A percentile compares a stretch with the other conserved stretches of the same genome.
Conservation (phyloP, 192 early-diverging fungal genomes). For the Tieghemiomyces parasiticus region DNA sequence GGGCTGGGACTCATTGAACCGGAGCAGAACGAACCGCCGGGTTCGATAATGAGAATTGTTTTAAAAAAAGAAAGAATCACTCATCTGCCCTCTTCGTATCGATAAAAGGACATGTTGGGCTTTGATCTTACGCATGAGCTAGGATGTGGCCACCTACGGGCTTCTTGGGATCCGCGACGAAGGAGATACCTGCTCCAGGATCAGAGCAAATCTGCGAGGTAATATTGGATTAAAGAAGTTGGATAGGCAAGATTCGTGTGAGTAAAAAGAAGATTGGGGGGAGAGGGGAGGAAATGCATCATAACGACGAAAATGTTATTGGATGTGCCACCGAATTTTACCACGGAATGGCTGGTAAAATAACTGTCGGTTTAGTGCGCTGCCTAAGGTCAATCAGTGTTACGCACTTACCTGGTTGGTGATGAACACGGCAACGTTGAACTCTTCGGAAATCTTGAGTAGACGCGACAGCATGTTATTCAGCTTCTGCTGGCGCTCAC, state of each 20-base stretch:
- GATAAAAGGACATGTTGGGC: background rate
- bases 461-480: conserved; percentile 57
- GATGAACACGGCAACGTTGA: conserved; percentile 70
- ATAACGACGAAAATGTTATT: background rate
- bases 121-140: conserved; percentile 31
- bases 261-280: conserved; percentile 9
- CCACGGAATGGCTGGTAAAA: background rate
- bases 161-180: conserved; percentile 79
- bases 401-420: conserved; percentile 48
- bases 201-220: conserved; percentile 37
- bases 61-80: no score
- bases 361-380: conserved; percentile 4
- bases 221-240: background rate
- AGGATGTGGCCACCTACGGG: conserved; percentile 70
- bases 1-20: no score
- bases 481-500: conserved; percentile 71
- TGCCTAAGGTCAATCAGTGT: no score
- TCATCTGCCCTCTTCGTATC: no score
- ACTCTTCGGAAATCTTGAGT: conserved; percentile 66
- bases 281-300: no score
- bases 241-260: background rate
- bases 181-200: conserved; percentile 47
- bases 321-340: background rate
- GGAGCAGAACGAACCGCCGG: no score
- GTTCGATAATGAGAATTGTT: no score